These are phyloP conservation scores for Pseudodiploospora longispora DNA, from an alignment of 2,329 filamentous ascomycete species.

Conservation along the genomic window DNA sequence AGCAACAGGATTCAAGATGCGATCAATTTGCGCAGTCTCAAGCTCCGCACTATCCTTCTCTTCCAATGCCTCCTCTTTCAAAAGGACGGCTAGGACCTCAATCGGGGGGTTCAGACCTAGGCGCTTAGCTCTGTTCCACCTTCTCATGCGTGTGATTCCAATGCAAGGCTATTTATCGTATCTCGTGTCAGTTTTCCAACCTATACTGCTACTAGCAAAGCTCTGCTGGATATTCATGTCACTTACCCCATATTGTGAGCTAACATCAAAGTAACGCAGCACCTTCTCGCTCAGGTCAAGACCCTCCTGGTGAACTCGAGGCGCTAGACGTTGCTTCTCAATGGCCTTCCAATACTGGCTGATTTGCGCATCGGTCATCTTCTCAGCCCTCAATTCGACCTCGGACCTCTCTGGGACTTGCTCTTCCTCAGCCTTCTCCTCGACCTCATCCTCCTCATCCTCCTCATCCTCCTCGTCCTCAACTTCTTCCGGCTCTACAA, in stretches of 20 bases:
- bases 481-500: constrained; percentile 12
- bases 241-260: constrained; percentile 83
- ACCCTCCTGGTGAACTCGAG: constrained; percentile 69
- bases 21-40: constrained; percentile 69
- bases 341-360: constrained; percentile 68
- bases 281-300: constrained; percentile 74
- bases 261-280: constrained; percentile 85
- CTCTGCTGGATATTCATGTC: not conserved
- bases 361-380: constrained; percentile 61
- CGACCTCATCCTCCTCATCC: constrained; percentile 16
- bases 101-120: constrained; percentile 83
- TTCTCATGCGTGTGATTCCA: constrained; percentile 69
- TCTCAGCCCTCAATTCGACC: constrained; percentile 50
- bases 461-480: constrained; percentile 14
- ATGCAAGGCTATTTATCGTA: constrained; percentile 63
- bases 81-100: constrained; percentile 78
- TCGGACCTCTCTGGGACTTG: constrained; percentile 36
- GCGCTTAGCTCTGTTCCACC: constrained; percentile 79
- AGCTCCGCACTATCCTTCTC: constrained; percentile 42
- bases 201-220: not conserved
- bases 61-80: constrained; percentile 51
- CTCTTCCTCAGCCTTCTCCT: constrained; percentile 20
- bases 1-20: constrained; percentile 45
- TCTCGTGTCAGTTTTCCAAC: constrained; percentile 1
- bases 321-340: constrained; percentile 59